Evolutionary conservation across 2,329 filamentous ascomycete genomes (phyloP), one percentile per base, ranked within the genome.

Genomic region (Diplodia seriata): DNA sequence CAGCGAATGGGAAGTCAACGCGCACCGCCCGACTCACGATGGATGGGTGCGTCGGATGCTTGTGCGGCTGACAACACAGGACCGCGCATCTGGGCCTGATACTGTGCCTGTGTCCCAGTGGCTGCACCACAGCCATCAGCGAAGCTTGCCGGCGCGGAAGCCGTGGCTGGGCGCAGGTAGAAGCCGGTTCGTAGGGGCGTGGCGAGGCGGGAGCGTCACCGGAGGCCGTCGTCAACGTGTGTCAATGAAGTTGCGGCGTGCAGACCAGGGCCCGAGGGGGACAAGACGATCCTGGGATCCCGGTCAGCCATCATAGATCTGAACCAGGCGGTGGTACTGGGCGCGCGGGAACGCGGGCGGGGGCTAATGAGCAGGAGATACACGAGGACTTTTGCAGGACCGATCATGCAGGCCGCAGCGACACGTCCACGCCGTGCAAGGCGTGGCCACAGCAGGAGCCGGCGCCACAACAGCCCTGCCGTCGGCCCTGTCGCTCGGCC

Each of bases 1-100:
- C 59, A 64, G 66, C 66, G 59, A 68, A 68, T 68, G 57, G 66
- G 66, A 68, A 68, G 36, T 51, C 50, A 61, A 68, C 40, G 66
- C 66, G 66, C 66, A 53, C n/a, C 9, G 55, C n/a, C 66, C 50
- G 66, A 50, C 51, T 68, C 20, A 47, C 49, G 49, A 68, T 55
- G 57, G 49, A 47, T 64, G 38, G 31, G 40, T 50, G 66, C 53
- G 40, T 68, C 57, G 57, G 43, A 51, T 61, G 56, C 33, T 68
- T 54, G 47, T 56, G 51, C 50, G 66, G 51, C 50, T 64, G 50
- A 51, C 43, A 51, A 36, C 40, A 26, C 55, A 51, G 43, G 49
- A 33, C 65, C 47, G 50, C 53, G 23, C 64, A 54, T 47, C 55
- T 36, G 59, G 56, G 63, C 57, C 63, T 68, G 66, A 68, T 68